A percentile compares a stretch with the other conserved stretches of the same genome.
Conservation (phyloP, 2,329 filamentous ascomycete genomes). For the Didymella lethalis region DNA sequence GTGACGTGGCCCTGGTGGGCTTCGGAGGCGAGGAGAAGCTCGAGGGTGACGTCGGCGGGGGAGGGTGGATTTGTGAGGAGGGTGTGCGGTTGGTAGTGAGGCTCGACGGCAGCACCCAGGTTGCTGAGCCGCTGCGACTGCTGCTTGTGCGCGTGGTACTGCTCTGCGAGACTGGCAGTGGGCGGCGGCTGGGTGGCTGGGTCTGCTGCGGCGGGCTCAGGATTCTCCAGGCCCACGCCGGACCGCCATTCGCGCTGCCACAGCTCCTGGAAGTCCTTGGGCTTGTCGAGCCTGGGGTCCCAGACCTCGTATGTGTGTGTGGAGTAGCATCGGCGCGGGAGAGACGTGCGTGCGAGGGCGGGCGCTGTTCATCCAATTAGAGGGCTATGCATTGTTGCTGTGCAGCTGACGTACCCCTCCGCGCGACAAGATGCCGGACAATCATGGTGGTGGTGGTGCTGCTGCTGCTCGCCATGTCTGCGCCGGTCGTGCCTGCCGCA, state of each 20-base stretch:
- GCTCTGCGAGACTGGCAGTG: constrained; percentile 40
- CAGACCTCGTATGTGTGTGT: constrained; percentile 7
- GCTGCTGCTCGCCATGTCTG: constrained; percentile 12
- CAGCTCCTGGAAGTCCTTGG: background rate
- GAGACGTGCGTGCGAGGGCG: constrained; percentile 4
- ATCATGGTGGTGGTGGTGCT: constrained; percentile 48
- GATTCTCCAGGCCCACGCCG: constrained; percentile 11
- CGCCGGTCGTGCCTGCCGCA: background rate
- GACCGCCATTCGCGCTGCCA: constrained; percentile 3
- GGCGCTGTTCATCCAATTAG: constrained; percentile 2
- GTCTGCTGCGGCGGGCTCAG: background rate
- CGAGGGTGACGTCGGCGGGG: constrained; percentile 83
- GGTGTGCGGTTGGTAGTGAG: constrained; percentile 70
- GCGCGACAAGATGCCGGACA: constrained; percentile 52
- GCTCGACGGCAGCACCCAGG: constrained; percentile 52
- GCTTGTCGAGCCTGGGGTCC: background rate
- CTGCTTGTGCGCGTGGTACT: constrained; percentile 55
- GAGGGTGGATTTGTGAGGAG: constrained; percentile 76
- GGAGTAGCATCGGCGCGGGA: constrained; percentile 7
- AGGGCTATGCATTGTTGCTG: background rate
- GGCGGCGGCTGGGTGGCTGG: background rate
- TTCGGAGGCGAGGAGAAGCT: constrained; percentile 70
- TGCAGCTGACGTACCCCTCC: constrained; percentile 44
- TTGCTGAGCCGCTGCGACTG: constrained; percentile 49
- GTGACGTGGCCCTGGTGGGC: constrained; percentile 81